phyloP scores from a whole-genome alignment of 2,329 filamentous ascomycete species.

The Pyrenophora tritici-repentis region DNA sequence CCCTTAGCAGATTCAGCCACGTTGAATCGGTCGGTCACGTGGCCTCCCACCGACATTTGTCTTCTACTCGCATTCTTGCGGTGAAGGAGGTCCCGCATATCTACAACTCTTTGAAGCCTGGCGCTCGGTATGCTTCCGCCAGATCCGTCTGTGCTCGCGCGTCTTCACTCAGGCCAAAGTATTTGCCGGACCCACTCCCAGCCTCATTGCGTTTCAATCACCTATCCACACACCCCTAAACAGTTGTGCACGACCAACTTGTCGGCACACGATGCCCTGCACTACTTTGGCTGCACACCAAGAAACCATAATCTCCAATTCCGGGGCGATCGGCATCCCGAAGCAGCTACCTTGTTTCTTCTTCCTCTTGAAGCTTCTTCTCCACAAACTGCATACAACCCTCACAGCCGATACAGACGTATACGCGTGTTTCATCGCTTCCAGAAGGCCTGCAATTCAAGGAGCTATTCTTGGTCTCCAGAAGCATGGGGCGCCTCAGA shows the following conservation, averaged over 20 bases:
- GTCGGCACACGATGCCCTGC: slow-evolving; percentile 2
- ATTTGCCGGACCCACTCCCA: slow-evolving; percentile 35
- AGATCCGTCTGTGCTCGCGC: slow-evolving; percentile 45
- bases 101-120: slow-evolving; percentile 10
- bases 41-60: slow-evolving; percentile 13
- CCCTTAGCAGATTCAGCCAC: no score
- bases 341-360: neutral
- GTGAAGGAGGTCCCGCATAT: slow-evolving; percentile 12
- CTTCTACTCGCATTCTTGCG: slow-evolving; percentile 2
- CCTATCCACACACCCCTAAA: slow-evolving; percentile 15
- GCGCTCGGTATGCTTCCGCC: slow-evolving; percentile 32
- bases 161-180: slow-evolving; percentile 29
- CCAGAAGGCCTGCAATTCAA: slow-evolving; percentile 26
- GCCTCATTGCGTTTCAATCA: slow-evolving; percentile 34
- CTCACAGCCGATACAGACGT: neutral
- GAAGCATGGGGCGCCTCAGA: slow-evolving; percentile 38
- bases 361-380: neutral
- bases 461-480: slow-evolving; percentile 40
- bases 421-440: slow-evolving; percentile 42
- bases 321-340: neutral
- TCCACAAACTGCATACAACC: neutral
- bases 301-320: slow-evolving; percentile 6
- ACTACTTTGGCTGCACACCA: slow-evolving; percentile 5
- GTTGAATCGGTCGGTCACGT: neutral
- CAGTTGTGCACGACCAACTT: slow-evolving; percentile 10